These are phyloP conservation scores for Penicillium hesseltinei DNA, from an alignment of 2,329 filamentous ascomycete species.

Conservation along the genomic window DNA sequence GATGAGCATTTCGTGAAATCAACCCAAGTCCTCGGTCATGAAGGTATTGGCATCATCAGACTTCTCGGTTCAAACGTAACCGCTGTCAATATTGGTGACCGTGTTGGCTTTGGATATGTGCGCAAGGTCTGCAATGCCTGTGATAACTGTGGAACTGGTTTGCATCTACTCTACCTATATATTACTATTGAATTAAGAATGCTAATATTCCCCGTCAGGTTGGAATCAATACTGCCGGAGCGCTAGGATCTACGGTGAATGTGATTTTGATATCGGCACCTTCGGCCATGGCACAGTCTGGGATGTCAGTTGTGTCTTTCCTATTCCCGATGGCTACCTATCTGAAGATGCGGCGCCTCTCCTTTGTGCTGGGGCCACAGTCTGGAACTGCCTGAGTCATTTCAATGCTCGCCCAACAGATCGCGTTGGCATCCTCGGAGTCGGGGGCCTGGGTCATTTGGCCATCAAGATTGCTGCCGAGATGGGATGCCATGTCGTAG, in stretches of 20 bases:
- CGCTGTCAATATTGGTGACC: not conserved
- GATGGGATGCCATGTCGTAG: not conserved
- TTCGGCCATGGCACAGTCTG: not conserved
- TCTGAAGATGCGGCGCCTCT: not conserved
- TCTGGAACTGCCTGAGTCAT: not conserved
- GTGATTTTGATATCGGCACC: not conserved
- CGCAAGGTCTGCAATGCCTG: not conserved
- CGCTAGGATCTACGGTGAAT: not conserved
- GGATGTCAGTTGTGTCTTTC: not conserved
- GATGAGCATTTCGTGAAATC: not conserved
- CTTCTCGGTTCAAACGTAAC: not conserved
- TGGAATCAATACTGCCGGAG: not conserved
- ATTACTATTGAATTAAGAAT: not conserved
- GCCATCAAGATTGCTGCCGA: not conserved
- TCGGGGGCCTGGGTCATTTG: not conserved
- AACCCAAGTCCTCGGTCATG: not conserved
- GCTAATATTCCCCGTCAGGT: not conserved
- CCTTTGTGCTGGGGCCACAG: not conserved
- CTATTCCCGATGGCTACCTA: not conserved
- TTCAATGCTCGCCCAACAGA: not conserved
- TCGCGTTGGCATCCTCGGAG: not conserved
- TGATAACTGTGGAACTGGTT: not conserved
- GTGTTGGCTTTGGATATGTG: not conserved
- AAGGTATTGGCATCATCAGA: not conserved
- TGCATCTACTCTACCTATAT: not conserved